Evolutionary conservation across 148 eudicot species (phyloP), one percentile per base, ranked within the genome.

Genomic region (Camellia lanceoleosa): DNA sequence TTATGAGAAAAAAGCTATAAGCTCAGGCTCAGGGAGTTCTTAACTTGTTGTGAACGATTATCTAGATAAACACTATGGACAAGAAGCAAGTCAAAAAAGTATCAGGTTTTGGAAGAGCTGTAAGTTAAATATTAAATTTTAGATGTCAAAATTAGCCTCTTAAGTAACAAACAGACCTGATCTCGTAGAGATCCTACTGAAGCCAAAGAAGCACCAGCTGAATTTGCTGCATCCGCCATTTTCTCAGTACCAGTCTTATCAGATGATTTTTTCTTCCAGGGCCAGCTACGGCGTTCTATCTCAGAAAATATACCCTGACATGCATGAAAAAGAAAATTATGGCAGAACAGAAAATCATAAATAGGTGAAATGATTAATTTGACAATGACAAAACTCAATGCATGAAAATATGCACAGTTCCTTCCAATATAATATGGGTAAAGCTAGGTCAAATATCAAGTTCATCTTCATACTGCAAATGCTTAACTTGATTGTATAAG

Each of bases 261-360:
- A 44, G 61, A 63, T 64, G 79, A 64, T 51, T 77, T 77, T 23
- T 77, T 77, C 79, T 77, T 77, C 79, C 79, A 77, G 60, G 71
- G 71, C 79, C 79, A 77, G 71, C 79, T 6, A 65, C 79, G 60
- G 23, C 20, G 70, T 4, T 77, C 79, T 62, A 77, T 77, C 54
- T 20, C 71, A 42, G 46, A 65, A 64, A 3, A n/a, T 44, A 64
- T 43, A 47, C 41, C 44, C 71, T 77, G 30, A 76, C 44, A 15
- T 60, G 44, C 19, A 51, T 64, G 13, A 38, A 12, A 18, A 74
- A 74, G 16, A 58, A 41, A 59, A 10, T 49, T 49, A 49, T 30
- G 42, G 46, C 3, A 59, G 44, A 30, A 10, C 19, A 76, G 15
- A 3, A 76, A 63, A 62, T 46, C 42, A 49, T 62, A 30, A 62